These are phyloP conservation scores for Sordariomycetes sp. DNA, from an alignment of 2,329 filamentous ascomycete species.

Conservation along the genomic window DNA sequence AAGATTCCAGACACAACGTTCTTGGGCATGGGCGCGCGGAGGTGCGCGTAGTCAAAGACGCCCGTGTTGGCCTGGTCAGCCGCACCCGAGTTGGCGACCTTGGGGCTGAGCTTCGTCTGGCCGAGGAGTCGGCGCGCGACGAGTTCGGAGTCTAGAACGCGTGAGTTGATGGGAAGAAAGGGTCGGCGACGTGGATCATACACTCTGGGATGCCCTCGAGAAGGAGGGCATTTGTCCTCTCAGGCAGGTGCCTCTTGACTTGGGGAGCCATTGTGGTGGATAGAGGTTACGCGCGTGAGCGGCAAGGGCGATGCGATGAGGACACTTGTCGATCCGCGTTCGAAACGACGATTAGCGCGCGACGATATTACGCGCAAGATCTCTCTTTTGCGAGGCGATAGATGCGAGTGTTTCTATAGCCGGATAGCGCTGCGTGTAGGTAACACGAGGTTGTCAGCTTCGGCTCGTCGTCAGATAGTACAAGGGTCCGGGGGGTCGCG, in stretches of 20 bases:
- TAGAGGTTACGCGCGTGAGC: not conserved
- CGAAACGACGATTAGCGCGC: not conserved
- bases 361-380: not conserved
- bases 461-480: not conserved
- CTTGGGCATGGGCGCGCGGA: slow-evolving; percentile 84
- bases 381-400: not conserved
- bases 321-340: slow-evolving; percentile 1
- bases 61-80: slow-evolving; percentile 63
- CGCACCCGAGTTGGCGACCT: slow-evolving; percentile 63
- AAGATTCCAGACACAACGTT: slow-evolving; percentile 91
- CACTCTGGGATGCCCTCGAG: slow-evolving; percentile 39
- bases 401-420: not conserved
- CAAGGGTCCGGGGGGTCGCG: not conserved
- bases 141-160: slow-evolving; percentile 50
- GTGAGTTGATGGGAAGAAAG: slow-evolving; percentile 1
- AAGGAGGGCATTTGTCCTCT: slow-evolving; percentile 48
- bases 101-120: slow-evolving; percentile 80
- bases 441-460: not conserved
- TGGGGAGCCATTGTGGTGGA: slow-evolving; percentile 15
- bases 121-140: slow-evolving; percentile 77
- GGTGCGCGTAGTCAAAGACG: slow-evolving; percentile 89
- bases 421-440: not conserved
- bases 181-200: slow-evolving; percentile 5
- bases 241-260: slow-evolving; percentile 32
- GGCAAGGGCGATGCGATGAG: not conserved